Base-by-base conservation (phyloP, 1,139 yeast species). In the Schwanniomyces etchellsii region DNA sequence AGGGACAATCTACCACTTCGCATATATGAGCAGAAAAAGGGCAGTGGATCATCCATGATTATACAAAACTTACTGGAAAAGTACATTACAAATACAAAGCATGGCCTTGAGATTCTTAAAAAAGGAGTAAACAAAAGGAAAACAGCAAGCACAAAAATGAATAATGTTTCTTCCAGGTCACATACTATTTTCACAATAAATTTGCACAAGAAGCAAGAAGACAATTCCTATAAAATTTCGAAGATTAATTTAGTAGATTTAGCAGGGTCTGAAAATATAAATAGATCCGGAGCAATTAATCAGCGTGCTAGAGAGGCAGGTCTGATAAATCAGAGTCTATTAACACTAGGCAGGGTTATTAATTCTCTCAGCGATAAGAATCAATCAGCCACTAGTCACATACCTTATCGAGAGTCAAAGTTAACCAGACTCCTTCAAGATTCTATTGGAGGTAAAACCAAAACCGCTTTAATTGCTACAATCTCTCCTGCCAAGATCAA, bases 301-400 rank as follows among this genome's bases (percentile, higher is more conserved):
- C 78, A 74, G 46, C 65, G 93, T 18, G 94, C 95, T 0, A 75
- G 84, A 41, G 95, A 85, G 52, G 95, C 95, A 2, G 95, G 95
- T 2, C 74, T 81, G 45, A 88, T 88, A 32, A 88, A 88, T 52
- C 93, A 85, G 52, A 80, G 91, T 38, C 64, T 88, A 35, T 57
- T 86, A 24, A 81, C 95, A 0, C 65, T 88, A 28, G 96, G 96
- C 0, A 62, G 95, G 33, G 95, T 88, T 1, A 86, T 88, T 24
- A 85, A 80, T 47, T 70, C 83, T 1, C 64, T 86, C 28, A 56
- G 65, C 30, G 68, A 54, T 23, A 44, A 15, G 21, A 24, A 35
- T 14, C 28, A 29, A n/a, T 29, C 34, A 4, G 27, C 33, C 16
- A 34, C 26, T 14, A 42, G 35, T 17, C 93, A 83, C 54, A 73